phyloP scores from a whole-genome alignment of 805 yeast species.

The Wickerhamomyces sydowiorum region DNA sequence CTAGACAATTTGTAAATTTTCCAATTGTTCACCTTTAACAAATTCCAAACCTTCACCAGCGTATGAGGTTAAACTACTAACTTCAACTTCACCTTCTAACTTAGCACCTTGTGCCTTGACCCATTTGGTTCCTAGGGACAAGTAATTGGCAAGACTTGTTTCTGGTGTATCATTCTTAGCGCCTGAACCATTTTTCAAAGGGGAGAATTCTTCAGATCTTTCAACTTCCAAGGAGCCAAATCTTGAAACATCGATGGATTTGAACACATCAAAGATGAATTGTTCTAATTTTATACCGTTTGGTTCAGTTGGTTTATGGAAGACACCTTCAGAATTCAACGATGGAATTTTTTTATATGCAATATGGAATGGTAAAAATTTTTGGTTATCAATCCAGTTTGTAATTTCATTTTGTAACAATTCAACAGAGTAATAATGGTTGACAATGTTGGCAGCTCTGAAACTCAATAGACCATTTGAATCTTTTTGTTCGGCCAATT shows the following conservation, averaged over 20 bases:
- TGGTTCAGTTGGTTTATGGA: slow-evolving; percentile 60
- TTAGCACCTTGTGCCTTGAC: slow-evolving; percentile 63
- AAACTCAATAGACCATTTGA: slow-evolving; percentile 56
- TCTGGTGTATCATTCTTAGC: slow-evolving; percentile 81
- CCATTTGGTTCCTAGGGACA: slow-evolving; percentile 73
- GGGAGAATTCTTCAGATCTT: slow-evolving; percentile 82
- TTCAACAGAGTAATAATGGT: slow-evolving; percentile 89
- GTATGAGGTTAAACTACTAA: slow-evolving; percentile 70
- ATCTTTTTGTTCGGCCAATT: slow-evolving; percentile 63
- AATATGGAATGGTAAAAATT: slow-evolving; percentile 83
- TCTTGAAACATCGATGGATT: slow-evolving; percentile 57
- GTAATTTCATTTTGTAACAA: slow-evolving; percentile 56
- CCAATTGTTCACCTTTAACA: slow-evolving; percentile 41
- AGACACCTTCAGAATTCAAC: slow-evolving; percentile 40
- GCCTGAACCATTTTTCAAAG: slow-evolving; percentile 86
- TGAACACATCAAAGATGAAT: slow-evolving; percentile 94
- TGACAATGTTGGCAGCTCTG: slow-evolving; percentile 95
- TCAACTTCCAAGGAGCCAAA: slow-evolving; percentile 93
- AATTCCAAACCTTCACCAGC: slow-evolving; percentile 63
- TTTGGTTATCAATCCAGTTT: slow-evolving; percentile 62
- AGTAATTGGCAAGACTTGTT: slow-evolving; percentile 62
- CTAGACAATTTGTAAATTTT: slow-evolving; percentile 22
- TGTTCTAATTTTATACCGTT: slow-evolving; percentile 96
- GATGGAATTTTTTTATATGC: slow-evolving; percentile 84
- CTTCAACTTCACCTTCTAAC: slow-evolving; percentile 56